Conservation (phyloP, 352 stramenopile species). For the Phytopythium mirpurense region DNA sequence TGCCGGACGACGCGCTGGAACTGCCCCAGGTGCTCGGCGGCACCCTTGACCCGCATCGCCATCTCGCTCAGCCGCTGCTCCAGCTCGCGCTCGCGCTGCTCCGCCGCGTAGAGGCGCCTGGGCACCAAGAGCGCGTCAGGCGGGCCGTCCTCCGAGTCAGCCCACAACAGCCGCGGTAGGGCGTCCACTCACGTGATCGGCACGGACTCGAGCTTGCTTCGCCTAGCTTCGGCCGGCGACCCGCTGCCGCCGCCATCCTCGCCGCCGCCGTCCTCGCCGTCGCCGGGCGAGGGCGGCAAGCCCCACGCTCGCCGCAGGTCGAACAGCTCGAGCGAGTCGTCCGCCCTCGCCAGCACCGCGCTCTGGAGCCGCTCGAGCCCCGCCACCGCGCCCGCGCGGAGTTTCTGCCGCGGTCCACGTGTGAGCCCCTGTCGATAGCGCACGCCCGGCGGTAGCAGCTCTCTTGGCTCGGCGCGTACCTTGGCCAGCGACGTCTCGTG, state of each 20-base stretch:
- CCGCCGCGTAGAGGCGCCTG: conserved; percentile 31
- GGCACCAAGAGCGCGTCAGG: neutral
- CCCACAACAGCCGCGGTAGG: too few species aligned
- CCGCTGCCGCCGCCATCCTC: neutral
- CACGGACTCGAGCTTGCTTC: neutral
- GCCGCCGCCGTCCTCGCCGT: neutral
- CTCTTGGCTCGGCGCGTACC: conserved; percentile 12
- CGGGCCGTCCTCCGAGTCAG: neutral
- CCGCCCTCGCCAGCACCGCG: conserved; percentile 25
- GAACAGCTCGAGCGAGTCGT: conserved; percentile 37
- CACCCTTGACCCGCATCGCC: conserved; percentile 23
- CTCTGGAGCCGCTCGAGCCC: conserved; percentile 42
- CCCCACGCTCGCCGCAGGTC: conserved; percentile 55
- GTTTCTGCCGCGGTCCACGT: conserved; percentile 24
- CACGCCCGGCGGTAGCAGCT: too few species aligned
- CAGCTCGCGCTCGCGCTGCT: conserved; percentile 39
- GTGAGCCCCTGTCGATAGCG: too few species aligned
- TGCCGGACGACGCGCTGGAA: conserved; percentile 32
- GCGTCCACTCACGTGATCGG: neutral
- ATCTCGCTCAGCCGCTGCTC: conserved; percentile 36
- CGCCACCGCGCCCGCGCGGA: conserved; percentile 25
- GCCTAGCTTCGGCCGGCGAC: neutral
- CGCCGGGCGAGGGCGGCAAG: conserved; percentile 6
- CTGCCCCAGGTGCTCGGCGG: conserved; percentile 25
- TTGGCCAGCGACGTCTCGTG: conserved; percentile 34